Evolutionary conservation across 2,329 filamentous ascomycete genomes (phyloP).

Genomic region (Pseudofabraea citricarpa): DNA sequence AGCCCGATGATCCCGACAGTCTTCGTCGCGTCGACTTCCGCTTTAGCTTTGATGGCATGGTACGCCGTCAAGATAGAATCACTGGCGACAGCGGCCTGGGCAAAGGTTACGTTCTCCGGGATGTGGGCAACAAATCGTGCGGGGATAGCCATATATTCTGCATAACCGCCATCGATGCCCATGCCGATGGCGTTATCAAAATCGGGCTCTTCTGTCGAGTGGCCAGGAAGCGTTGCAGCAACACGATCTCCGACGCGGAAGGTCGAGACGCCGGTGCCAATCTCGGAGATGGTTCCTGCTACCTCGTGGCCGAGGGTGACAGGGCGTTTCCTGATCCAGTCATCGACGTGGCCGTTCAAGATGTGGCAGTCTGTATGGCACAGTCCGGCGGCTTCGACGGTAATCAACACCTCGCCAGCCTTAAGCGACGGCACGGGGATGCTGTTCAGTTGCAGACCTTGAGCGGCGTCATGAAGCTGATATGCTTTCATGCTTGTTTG

Average conservation of each 20-base stretch:
- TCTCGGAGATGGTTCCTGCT: constrained; percentile 3
- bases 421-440: constrained; percentile 4
- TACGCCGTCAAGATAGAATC: constrained; percentile 8
- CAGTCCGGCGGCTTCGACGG: constrained; percentile 8
- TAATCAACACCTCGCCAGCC: constrained; percentile 9
- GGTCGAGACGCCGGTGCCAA: constrained; percentile 7
- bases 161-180: constrained; percentile 11
- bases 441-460: background rate
- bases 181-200: constrained; percentile 5
- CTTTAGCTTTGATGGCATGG: constrained; percentile 8
- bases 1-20: constrained; percentile 10
- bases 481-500: background rate
- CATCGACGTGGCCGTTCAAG: constrained; percentile 1
- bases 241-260: constrained; percentile 8
- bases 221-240: constrained; percentile 1
- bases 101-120: constrained; percentile 9
- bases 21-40: background rate
- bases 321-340: constrained; percentile 6
- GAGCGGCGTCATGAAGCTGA: background rate
- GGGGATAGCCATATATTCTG: constrained; percentile 5
- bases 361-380: constrained; percentile 11
- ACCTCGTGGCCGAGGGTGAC: constrained; percentile 13
- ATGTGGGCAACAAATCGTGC: constrained; percentile 4
- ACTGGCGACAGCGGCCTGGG: constrained; percentile 5
- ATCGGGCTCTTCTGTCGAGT: no score